Evolutionary conservation across 2,329 filamentous ascomycete species (phyloP).

Genomic region (Aspergillus pseudoglaucus): DNA sequence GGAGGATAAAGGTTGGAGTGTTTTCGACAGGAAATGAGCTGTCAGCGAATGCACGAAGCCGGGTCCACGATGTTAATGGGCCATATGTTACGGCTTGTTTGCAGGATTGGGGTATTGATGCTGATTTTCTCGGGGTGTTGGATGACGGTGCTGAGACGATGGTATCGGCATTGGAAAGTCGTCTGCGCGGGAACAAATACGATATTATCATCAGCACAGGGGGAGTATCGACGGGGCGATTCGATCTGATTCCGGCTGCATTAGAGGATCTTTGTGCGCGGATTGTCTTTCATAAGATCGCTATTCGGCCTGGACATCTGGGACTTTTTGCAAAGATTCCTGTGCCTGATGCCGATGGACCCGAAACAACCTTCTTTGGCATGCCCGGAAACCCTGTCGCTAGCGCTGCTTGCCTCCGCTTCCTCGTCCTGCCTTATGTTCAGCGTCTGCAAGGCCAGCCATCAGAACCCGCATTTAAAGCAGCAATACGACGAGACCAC

Average conservation of each 20-base stretch:
- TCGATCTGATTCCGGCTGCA: constrained; percentile 17
- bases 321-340: constrained; percentile 21
- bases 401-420: constrained; percentile 22
- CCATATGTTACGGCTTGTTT: constrained; percentile 17
- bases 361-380: constrained; percentile 19
- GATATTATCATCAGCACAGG: constrained; percentile 24
- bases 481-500: background rate
- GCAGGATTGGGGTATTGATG: constrained; percentile 7
- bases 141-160: constrained; percentile 10
- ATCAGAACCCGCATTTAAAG: background rate
- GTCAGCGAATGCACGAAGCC: background rate
- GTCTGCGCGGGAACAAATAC: constrained; percentile 3
- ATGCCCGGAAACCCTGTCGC: constrained; percentile 23
- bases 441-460: constrained; percentile 7
- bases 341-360: background rate
- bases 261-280: constrained; percentile 15
- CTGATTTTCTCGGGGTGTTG: constrained; percentile 16
- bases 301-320: constrained; percentile 25
- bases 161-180: constrained; percentile 5
- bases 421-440: constrained; percentile 23
- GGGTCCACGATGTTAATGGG: constrained; percentile 17
- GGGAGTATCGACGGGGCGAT: constrained; percentile 22
- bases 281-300: constrained; percentile 21
- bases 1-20: constrained; percentile 9
- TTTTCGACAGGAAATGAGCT: constrained; percentile 17